Base-by-base conservation (phyloP, 2,329 filamentous ascomycete species). In the Claviceps africana region DNA sequence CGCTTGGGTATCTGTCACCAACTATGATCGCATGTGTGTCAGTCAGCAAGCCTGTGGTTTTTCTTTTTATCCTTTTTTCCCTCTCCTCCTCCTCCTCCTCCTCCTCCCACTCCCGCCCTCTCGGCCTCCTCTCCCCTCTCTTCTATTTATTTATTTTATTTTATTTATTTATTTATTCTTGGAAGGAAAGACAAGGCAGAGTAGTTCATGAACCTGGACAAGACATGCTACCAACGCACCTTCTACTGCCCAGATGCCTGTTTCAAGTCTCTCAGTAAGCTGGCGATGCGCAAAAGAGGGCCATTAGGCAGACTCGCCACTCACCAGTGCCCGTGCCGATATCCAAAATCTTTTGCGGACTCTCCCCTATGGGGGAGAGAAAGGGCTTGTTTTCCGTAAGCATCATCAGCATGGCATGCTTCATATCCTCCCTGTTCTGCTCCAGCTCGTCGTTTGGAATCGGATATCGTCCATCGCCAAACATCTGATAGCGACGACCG, bases 391-490 rank as follows among this genome's bases (percentile, higher is more conserved):
- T 66, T 17, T 65, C 61, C 7, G 62, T 63, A 33, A 69, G 48
- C 44, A 60, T 56, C 52, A 71, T 56, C 13, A 65, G 53, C 61
- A 69, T 66, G 47, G 68, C 65, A 53, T 72, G 68, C 54, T 68
- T 64, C 60, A 67, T 67, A 57, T 67, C 65, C 61, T 71, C 64
- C 11, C 69, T 62, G 15, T 63, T 60, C 54, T 70, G 67, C 56
- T 71, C 70, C 5, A 55, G 44, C 17, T 68, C 65, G 55, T 70
- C 65, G 55, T 70, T 70, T n/a, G 67, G 66, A n/a, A 69, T 61
- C 1, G 66, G 64, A 49, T 68, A 70, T 9, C 60, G 55, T 4
- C 61, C 64, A 47, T 65, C 56, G n/a, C 62, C 61, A 53, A 65
- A 69, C 11, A 58, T 56, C 54, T 70, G 66, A 44, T 70, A 70